Base-by-base conservation (phyloP, 1,284 basidiomycete species). In the Naganishia sp. region DNA sequence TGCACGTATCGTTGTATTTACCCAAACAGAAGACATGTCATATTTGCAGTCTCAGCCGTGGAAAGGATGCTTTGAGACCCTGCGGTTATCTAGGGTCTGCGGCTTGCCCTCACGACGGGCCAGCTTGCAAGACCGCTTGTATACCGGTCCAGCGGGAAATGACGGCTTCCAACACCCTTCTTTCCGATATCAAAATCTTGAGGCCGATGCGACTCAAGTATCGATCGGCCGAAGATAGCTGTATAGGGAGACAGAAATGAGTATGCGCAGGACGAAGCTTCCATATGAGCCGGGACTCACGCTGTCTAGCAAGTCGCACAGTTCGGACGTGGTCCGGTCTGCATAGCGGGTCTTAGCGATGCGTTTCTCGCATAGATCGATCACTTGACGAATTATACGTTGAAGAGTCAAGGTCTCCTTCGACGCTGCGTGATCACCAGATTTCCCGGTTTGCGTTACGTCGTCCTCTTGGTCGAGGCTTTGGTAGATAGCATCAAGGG, bases 161-260 rank as follows among this genome's bases (percentile, higher is more conserved):
- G 3, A 74, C 72, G 6, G 72, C 71, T 25, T 67, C 56, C 11
- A 80, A 51, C 32, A 79, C 70, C 13, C 72, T 70, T 23, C 75
- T 65, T 68, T 80, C 79, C 56, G 77, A 73, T 47, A 77, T 72
- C 9, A 72, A 66, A 10, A 79, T 42, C 0, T 73, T 77, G 62
- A 79, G 67, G 0, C 76, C 78, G 73, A 78, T 75, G 9, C 67
- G 25, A 63, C 72, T 71, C 11, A 72, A 65, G 3, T 53, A 46
- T 1, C 65, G 66, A 3, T 70, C 63, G 1, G n/a, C 6, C 1
- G 64, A 74, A 72, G 67, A 35, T 17, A 51, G 28, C 46, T 65
- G 63, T 23, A 21, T 2, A 32, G 32, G 6, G 23, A 18, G 32
- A 28, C 23, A 18, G 32, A 28, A n/a, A 25, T 15, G 39, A 18